Conservation (phyloP, 306 rosid genomes). For the Astragalus glycyphyllos region DNA sequence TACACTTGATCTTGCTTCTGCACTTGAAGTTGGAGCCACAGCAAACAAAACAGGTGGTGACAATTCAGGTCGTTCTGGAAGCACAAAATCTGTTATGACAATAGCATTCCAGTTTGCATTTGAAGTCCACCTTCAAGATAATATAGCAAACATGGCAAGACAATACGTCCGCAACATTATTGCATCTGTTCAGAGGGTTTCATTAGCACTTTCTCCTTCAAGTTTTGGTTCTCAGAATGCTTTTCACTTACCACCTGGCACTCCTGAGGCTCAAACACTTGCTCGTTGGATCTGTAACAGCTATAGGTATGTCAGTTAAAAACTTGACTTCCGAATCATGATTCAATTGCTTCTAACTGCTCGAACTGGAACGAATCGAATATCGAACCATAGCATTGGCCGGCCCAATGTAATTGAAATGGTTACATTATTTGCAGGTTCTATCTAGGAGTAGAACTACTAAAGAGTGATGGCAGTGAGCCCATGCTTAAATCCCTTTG, state of each 20-base stretch:
- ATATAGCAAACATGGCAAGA: constrained; percentile 84
- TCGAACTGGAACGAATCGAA: too few species aligned
- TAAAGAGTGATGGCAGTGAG: constrained; percentile 84
- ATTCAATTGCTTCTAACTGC: not conserved
- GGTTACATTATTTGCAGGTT: constrained; percentile 61
- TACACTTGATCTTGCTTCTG: constrained; percentile 96
- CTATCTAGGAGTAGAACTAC: constrained; percentile 84
- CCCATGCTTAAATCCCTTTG: constrained; percentile 87
- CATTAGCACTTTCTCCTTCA: constrained; percentile 91
- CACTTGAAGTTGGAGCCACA: constrained; percentile 86
- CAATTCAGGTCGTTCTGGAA: constrained; percentile 62
- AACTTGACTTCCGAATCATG: not conserved
- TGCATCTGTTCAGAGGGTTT: constrained; percentile 96
- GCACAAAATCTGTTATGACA: constrained; percentile 94
- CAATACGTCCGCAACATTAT: constrained; percentile 91
- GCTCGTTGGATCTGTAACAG: constrained; percentile 87
- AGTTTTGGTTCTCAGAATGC: constrained; percentile 65
- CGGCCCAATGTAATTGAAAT: not conserved
- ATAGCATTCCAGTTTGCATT: constrained; percentile 97
- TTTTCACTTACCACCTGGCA: constrained; percentile 73
- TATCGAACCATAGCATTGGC: too few species aligned
- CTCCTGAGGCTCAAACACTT: constrained; percentile 91
- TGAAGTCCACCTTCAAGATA: constrained; percentile 91
- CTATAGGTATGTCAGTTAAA: constrained; percentile 62
- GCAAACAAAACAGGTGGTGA: constrained; percentile 73